Base-by-base conservation (phyloP, 176 grass and related monocot genomes). In the Leersia perrieri region DNA sequence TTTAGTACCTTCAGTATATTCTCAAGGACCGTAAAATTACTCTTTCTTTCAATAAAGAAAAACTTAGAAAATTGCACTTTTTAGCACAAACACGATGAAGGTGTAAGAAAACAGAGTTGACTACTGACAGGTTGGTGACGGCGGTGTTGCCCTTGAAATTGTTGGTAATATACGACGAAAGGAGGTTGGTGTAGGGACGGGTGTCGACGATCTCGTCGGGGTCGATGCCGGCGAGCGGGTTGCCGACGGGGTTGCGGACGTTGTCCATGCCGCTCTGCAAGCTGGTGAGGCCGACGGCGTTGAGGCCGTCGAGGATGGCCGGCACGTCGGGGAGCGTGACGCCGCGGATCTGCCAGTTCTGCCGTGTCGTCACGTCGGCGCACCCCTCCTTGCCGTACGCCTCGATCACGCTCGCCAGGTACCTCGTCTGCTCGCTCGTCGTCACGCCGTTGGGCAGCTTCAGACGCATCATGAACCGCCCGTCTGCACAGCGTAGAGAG, bases 181-280 rank as follows among this genome's bases (percentile, higher is more conserved):
- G 86, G 6, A 98, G 90, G 80, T 98, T 91, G 78, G 92, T 91
- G 82, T 95, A 98, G 3, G 90, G 45, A 12, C 96, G 88, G 33
- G 96, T 98, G 80, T 98, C 96, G 27, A 98, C 90, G 85, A 98
- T 98, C 88, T 98, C 92, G 66, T 82, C 61, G 11, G 88, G 92
- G 66, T 98, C 96, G 39, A 98, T 80, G 87, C 92, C 92, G 58
- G 96, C 96, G 73, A 98, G 90, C 5, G 92, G 96, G 83, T 95
- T 98, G 53, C 96, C 96, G 22, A 98, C 96, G 28, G 96, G 96
- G 78, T 98, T 98, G 75, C 92, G 90, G 22, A 93, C 90, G 61
- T 95, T 98, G 86, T 98, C 92, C 96, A 98, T 98, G 78, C 96
- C 96, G 68, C 96, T 98, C 88, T 98, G 96, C 33, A 98, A 84